These are phyloP conservation scores for Crithidia acanthocephali DNA, from an alignment of 208 protist genomes.

Conservation along the genomic window DNA sequence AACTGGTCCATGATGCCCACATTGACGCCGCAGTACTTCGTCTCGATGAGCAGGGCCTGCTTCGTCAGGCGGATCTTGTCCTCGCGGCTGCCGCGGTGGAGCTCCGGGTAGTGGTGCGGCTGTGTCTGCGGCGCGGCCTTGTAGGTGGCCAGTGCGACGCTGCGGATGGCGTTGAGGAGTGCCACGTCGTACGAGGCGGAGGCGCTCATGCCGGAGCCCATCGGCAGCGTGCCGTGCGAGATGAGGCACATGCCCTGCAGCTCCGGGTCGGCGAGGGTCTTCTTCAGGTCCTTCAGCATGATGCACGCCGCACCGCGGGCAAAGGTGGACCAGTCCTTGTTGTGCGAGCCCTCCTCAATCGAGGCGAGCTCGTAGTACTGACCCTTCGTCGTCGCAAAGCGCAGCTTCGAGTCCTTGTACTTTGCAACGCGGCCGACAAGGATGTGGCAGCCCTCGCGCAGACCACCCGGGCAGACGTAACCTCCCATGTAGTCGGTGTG, in stretches of 20 bases:
- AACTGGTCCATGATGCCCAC: slow-evolving; percentile 93
- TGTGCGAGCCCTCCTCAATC: slow-evolving; percentile 34
- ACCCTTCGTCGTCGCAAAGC: slow-evolving; percentile 47
- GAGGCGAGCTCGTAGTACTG: slow-evolving; percentile 42
- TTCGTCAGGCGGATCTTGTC: slow-evolving; percentile 53
- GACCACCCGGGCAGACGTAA: slow-evolving; percentile 61
- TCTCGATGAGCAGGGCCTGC: slow-evolving; percentile 72
- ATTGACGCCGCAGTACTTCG: slow-evolving; percentile 74
- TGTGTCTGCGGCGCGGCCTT: slow-evolving; percentile 10
- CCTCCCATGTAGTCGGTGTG: slow-evolving; percentile 87
- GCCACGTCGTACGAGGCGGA: slow-evolving; percentile 70
- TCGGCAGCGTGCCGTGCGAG: slow-evolving; percentile 65
- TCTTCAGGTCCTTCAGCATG: slow-evolving; percentile 44
- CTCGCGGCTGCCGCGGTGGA: slow-evolving; percentile 34
- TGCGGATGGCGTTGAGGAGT: slow-evolving; percentile 47
- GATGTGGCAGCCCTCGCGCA: slow-evolving; percentile 60
- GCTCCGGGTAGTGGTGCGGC: slow-evolving; percentile 36
- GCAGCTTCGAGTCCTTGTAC: slow-evolving; percentile 47
- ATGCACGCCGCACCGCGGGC: slow-evolving; percentile 45
- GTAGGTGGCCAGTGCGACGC: slow-evolving; percentile 35
- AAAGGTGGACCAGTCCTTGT: slow-evolving; percentile 62
- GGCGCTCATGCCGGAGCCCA: slow-evolving; percentile 78
- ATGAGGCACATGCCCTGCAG: slow-evolving; percentile 57
- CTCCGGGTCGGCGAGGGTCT: slow-evolving; percentile 41
- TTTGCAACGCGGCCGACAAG: slow-evolving; percentile 47